These are phyloP conservation scores for Histomonas meleagridis DNA, from an alignment of 208 protist species.

Conservation along the genomic window DNA sequence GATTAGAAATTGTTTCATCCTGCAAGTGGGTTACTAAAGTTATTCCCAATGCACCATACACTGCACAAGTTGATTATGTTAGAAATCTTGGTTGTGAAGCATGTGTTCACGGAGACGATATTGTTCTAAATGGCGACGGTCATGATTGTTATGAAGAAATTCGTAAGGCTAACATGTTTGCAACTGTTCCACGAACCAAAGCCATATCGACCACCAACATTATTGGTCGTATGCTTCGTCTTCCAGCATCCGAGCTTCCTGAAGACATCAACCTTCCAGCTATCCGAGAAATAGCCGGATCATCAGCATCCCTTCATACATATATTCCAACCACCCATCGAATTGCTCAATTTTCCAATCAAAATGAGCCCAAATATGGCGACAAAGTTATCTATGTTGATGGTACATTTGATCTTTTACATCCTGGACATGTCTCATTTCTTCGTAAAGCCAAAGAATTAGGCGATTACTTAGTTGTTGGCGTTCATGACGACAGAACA, in stretches of 20 bases:
- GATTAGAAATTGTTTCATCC: conserved; percentile 66
- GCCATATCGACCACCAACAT: conserved; percentile 91
- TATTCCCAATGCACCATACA: conserved; percentile 77
- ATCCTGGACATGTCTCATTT: conserved; percentile 45
- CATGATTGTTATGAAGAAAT: conserved; percentile 43
- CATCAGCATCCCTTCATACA: neutral
- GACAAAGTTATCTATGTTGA: conserved; percentile 85
- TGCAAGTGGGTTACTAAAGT: conserved; percentile 95
- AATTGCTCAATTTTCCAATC: conserved; percentile 77
- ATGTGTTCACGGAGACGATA: conserved; percentile 90
- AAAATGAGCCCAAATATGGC: conserved; percentile 53
- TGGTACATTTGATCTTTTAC: conserved; percentile 87
- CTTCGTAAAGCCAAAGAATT: conserved; percentile 72
- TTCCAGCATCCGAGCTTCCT: conserved; percentile 63
- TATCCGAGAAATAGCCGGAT: neutral
- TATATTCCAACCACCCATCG: conserved; percentile 73
- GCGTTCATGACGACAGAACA: conserved; percentile 73
- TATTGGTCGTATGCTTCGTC: conserved; percentile 83
- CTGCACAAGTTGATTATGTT: conserved; percentile 50
- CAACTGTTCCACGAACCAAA: conserved; percentile 75
- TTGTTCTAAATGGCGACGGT: conserved; percentile 64
- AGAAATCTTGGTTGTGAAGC: conserved; percentile 72
- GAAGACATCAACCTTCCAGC: neutral
- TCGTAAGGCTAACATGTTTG: conserved; percentile 50
- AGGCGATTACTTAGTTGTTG: conserved; percentile 83